Evolutionary conservation across 805 yeast species (phyloP).

Genomic region (Nakazawaea anatomiae): DNA sequence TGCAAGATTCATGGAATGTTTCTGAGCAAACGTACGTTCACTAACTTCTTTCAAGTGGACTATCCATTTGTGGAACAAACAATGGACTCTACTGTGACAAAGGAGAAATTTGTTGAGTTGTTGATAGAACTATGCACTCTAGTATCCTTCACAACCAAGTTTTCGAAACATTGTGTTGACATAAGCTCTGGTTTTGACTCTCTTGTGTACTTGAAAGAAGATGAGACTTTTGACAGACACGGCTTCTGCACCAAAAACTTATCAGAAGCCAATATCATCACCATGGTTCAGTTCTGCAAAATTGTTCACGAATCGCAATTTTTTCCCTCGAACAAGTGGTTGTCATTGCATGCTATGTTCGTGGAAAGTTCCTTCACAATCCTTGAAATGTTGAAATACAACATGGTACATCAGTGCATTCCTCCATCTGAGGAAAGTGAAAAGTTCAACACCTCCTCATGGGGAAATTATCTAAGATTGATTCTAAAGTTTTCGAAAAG

Average conservation of each 20-base stretch:
- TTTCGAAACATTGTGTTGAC: slow-evolving; percentile 35
- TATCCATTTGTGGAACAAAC: slow-evolving; percentile 62
- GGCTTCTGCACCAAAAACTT: slow-evolving; percentile 18
- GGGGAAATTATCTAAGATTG: slow-evolving; percentile 63
- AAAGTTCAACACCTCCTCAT: slow-evolving; percentile 50
- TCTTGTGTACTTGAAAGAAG: slow-evolving; percentile 36
- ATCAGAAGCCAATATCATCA: neutral
- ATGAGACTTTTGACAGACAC: slow-evolving; percentile 19
- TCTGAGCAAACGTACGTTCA: slow-evolving; percentile 58
- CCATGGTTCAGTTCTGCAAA: slow-evolving; percentile 19
- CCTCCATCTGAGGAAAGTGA: slow-evolving; percentile 49
- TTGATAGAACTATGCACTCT: slow-evolving; percentile 63
- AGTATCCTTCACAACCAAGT: slow-evolving; percentile 48
- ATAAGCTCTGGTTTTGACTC: slow-evolving; percentile 36
- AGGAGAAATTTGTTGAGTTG: slow-evolving; percentile 64
- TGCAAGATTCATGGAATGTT: slow-evolving; percentile 40
- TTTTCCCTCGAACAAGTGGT: slow-evolving; percentile 69
- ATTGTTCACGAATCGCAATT: slow-evolving; percentile 47
- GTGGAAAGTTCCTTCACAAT: slow-evolving; percentile 50
- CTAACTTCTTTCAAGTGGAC: slow-evolving; percentile 59
- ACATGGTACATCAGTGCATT: slow-evolving; percentile 41
- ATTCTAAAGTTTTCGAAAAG: slow-evolving; percentile 54
- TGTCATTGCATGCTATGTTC: slow-evolving; percentile 55
- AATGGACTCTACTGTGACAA: slow-evolving; percentile 69
- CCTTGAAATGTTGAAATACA: slow-evolving; percentile 46